Evolutionary conservation across 495 filamentous ascomycete genomes (phyloP).

Genomic region (Aspergillus ostianus): DNA sequence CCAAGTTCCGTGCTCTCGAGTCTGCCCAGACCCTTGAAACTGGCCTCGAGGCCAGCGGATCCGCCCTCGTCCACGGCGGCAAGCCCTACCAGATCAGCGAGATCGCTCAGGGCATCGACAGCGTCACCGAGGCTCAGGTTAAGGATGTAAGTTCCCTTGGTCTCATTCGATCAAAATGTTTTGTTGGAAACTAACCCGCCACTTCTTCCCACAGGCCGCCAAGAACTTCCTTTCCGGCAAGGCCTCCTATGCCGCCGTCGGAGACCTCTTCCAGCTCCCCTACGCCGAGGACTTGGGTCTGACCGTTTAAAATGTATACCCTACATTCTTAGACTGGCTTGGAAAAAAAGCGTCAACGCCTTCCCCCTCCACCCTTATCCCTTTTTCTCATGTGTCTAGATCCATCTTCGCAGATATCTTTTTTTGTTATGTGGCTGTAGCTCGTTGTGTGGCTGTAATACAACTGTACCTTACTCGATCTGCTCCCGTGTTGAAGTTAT

Average conservation of each 20-base stretch:
- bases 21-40: conserved; percentile 69
- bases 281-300: conserved; percentile 93
- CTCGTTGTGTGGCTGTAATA: conserved; percentile 49
- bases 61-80: conserved; percentile 73
- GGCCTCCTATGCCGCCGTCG: conserved; percentile 82
- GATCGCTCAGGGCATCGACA: conserved; percentile 72
- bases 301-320: conserved; percentile 71
- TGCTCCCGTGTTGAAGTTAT: background rate
- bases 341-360: conserved; percentile 30
- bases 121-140: conserved; percentile 78
- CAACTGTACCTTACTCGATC: conserved; percentile 45
- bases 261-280: conserved; percentile 84
- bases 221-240: conserved; percentile 83
- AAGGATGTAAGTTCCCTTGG: conserved; percentile 68
- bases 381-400: conserved; percentile 37
- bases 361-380: background rate
- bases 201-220: conserved; percentile 57
- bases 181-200: conserved; percentile 20
- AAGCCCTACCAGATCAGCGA: conserved; percentile 86
- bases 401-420: conserved; percentile 37
- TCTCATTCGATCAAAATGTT: conserved; percentile 7
- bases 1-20: conserved; percentile 91
- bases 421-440: conserved; percentile 37
- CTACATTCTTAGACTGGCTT: conserved; percentile 42
- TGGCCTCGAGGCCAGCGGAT: conserved; percentile 68